Conservation (phyloP, 2,329 filamentous ascomycete genomes). For the Colletotrichum tamarilloi region DNA sequence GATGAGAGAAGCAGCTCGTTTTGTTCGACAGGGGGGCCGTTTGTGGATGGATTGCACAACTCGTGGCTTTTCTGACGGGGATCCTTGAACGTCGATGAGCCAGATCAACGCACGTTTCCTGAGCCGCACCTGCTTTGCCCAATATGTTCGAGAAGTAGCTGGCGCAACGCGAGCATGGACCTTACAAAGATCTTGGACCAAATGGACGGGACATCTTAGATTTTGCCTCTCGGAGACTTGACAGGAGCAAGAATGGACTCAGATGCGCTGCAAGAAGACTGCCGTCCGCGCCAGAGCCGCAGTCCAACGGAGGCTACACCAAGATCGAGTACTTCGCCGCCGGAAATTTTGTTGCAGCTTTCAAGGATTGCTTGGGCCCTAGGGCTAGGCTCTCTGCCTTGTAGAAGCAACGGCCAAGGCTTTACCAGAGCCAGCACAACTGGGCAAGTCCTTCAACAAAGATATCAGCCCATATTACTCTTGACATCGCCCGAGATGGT, state of each 20-base stretch:
- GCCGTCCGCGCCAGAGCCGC: conserved; percentile 15
- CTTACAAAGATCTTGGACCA: not conserved
- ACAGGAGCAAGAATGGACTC: not conserved
- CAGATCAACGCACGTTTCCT: conserved; percentile 24
- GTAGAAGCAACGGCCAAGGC: not conserved
- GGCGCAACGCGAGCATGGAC: conserved; percentile 14
- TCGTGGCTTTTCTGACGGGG: conserved; percentile 21
- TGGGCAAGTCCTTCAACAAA: not conserved
- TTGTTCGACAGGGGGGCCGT: conserved; percentile 10
- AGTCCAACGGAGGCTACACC: conserved; percentile 12
- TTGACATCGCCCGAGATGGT: not conserved
- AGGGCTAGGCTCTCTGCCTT: not conserved
- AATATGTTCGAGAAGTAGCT: not conserved
- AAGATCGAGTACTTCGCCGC: not conserved
- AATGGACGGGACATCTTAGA: not conserved
- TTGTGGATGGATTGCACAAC: conserved; percentile 29
- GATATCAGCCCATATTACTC: not conserved
- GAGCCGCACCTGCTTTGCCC: conserved; percentile 1
- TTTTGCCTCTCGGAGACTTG: not conserved
- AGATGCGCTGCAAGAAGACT: not conserved
- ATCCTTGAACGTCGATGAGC: not conserved
- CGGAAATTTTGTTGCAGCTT: conserved; percentile 12
- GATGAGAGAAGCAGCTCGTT: conserved; percentile 11
- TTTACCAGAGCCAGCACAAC: not conserved
- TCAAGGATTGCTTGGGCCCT: conserved; percentile 13